These are phyloP conservation scores for Beauveria sp. DNA, from an alignment of 2,329 filamentous ascomycete species.

Conservation along the genomic window DNA sequence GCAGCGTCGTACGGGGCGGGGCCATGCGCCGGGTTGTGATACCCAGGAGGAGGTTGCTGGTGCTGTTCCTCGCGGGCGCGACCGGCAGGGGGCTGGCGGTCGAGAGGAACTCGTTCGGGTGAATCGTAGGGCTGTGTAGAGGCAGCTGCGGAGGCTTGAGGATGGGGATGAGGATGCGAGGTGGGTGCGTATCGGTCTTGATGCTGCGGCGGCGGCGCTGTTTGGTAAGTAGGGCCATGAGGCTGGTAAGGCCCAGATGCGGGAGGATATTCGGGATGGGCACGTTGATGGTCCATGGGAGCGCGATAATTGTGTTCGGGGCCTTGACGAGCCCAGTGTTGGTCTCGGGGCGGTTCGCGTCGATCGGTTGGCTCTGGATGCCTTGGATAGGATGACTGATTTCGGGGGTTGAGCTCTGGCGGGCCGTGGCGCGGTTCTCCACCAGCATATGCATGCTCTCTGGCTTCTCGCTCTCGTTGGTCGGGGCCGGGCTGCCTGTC, in stretches of 20 bases:
- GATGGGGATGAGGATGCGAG: conserved; percentile 23
- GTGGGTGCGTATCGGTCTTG: conserved; percentile 26
- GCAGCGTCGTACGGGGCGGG: conserved; percentile 27
- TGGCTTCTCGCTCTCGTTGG: conserved; percentile 34
- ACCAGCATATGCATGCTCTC: conserved; percentile 42
- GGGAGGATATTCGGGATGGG: conserved; percentile 37
- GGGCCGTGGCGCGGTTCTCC: conserved; percentile 36
- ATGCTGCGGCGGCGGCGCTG: conserved; percentile 21
- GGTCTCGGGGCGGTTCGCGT: conserved; percentile 25
- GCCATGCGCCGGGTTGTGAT: conserved; percentile 31
- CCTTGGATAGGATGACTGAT: conserved; percentile 37
- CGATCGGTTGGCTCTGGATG: conserved; percentile 35
- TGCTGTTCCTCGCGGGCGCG: conserved; percentile 24
- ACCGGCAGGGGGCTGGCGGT: conserved; percentile 22
- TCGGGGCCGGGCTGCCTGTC: conserved; percentile 40
- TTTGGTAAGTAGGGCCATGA: conserved; percentile 24
- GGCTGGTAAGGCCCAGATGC: conserved; percentile 27
- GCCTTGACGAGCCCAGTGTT: conserved; percentile 26
- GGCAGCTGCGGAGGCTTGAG: conserved; percentile 18
- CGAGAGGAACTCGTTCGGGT: conserved; percentile 41
- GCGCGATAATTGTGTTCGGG: conserved; percentile 27
- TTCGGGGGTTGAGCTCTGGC: conserved; percentile 37
- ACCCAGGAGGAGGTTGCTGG: conserved; percentile 32
- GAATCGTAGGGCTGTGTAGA: conserved; percentile 37
- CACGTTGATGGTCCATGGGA: conserved; percentile 34